Evolutionary conservation across 225 moss, liverwort and hornwort genomes (phyloP).

Genomic region (Thuidium tamariscinum): DNA sequence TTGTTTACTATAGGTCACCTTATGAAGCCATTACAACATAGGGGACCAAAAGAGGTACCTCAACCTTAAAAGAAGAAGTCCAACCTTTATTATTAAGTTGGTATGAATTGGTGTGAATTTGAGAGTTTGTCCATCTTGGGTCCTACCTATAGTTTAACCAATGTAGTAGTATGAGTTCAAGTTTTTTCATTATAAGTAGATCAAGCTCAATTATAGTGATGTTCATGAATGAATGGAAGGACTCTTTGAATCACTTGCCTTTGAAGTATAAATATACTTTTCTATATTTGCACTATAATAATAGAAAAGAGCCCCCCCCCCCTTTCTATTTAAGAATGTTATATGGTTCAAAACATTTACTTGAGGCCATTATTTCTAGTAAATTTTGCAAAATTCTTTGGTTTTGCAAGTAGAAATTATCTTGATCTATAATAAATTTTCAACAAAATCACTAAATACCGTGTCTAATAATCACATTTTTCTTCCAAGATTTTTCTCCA

Average conservation of each 20-base stretch:
- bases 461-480: neutral
- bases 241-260: neutral
- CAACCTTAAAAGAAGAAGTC: too few species aligned
- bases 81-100: too few species aligned
- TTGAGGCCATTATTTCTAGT: neutral
- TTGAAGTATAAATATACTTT: neutral
- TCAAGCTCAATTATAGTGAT: neutral
- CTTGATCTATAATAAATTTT: neutral
- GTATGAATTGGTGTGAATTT: neutral
- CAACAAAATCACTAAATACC: neutral
- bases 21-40: too few species aligned
- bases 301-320: too few species aligned
- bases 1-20: too few species aligned
- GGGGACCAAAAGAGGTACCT: too few species aligned
- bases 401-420: accelerated
- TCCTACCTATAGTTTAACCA: accelerated
- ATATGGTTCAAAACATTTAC: accelerated
- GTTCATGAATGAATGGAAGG: accelerated
- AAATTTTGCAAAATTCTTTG: neutral
- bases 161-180: too few species aligned
- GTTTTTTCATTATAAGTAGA: accelerated
- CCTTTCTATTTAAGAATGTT: neutral
- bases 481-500: neutral
- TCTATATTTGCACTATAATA: too few species aligned
- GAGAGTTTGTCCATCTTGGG: neutral